Evolutionary conservation across 108 stramenopile species (phyloP), one percentile per base, ranked within the genome.

Genomic region (Pseudonitzschia pungens): DNA sequence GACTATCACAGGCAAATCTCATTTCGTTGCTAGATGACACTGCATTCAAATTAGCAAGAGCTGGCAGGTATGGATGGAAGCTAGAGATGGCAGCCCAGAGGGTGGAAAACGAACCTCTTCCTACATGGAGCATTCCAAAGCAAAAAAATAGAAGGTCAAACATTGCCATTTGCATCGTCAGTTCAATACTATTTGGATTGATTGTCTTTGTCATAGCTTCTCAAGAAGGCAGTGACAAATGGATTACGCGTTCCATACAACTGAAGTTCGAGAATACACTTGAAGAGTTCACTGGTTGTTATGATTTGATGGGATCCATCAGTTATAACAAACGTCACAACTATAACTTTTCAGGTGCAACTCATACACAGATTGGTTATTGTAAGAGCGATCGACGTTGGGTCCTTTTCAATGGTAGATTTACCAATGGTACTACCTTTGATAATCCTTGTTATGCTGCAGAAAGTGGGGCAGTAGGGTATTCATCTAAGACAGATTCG

Each of bases 41-140:
- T 26, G 54, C 54, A 4, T 55, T 55, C 26, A 10, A 55, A 11
- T 4, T 26, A 10, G 54, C 54, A 20, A 26, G 20, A 10, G 26
- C 12, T 24, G 54, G 54, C 54, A 55, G 26, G 24, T 55, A 55
- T 26, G 54, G 54, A 26, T 20, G 24, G 20, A 26, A 2, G 26
- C 9, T 55, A 4, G 24, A 55, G 26, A 20, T 7, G 26, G 54
- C 54, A 55, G 54, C 45, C 14, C 5, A 11, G 14, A 48, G 10
- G n/a, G 60, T 51, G 6, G 69, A 76, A 15, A 52, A 54, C 22
- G 24, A 41, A 22, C 67, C 68, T 12, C 12, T 27, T 5, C 48
- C 65, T 51, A 54, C 31, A 41, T 73, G 32, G 29, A 65, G 50
- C 65, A 28, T 28, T 51, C 55, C n/a, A 1, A 2, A 18, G 10